Conservation (phyloP, 1,284 basidiomycete species). For the Ustilago curta region DNA sequence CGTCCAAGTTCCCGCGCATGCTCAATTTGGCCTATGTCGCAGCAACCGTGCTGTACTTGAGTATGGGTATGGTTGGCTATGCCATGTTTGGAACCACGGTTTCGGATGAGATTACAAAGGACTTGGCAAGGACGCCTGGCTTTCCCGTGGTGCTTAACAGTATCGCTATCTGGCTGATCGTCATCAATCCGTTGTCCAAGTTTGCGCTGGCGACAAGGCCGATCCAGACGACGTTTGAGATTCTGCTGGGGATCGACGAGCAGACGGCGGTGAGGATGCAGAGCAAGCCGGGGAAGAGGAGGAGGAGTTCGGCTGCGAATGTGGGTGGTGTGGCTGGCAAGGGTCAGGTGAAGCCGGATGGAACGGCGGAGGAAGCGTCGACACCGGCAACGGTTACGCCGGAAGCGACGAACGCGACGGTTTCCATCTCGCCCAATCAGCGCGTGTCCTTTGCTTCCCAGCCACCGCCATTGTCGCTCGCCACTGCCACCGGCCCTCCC, state of each 20-base stretch:
- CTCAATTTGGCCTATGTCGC: slow-evolving; percentile 87
- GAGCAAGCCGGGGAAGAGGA: slow-evolving; percentile 6
- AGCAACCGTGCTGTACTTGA: slow-evolving; percentile 81
- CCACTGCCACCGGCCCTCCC: background rate
- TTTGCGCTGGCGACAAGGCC: slow-evolving; percentile 88
- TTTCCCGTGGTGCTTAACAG: slow-evolving; percentile 82
- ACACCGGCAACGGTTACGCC: slow-evolving; percentile 1
- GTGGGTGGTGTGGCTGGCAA: background rate
- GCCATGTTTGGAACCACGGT: slow-evolving; percentile 75
- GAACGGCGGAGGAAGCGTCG: background rate
- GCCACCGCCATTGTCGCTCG: background rate
- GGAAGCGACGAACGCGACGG: slow-evolving; percentile 14
- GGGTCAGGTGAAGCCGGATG: background rate
- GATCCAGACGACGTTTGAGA: slow-evolving; percentile 62
- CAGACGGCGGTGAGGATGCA: slow-evolving; percentile 28
- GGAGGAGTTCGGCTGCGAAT: slow-evolving; percentile 18
- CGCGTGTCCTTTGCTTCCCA: slow-evolving; percentile 37
- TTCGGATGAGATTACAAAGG: slow-evolving; percentile 85
- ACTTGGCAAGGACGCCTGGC: slow-evolving; percentile 81
- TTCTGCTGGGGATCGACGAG: slow-evolving; percentile 59
- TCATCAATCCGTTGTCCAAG: slow-evolving; percentile 80
- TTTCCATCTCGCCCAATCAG: slow-evolving; percentile 36
- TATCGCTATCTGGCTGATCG: slow-evolving; percentile 87
- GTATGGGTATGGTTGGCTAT: slow-evolving; percentile 87
- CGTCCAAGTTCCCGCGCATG: slow-evolving; percentile 83